Evolutionary conservation across 139 green algal genomes (phyloP).

Genomic region (Zygnema cylindricum): DNA sequence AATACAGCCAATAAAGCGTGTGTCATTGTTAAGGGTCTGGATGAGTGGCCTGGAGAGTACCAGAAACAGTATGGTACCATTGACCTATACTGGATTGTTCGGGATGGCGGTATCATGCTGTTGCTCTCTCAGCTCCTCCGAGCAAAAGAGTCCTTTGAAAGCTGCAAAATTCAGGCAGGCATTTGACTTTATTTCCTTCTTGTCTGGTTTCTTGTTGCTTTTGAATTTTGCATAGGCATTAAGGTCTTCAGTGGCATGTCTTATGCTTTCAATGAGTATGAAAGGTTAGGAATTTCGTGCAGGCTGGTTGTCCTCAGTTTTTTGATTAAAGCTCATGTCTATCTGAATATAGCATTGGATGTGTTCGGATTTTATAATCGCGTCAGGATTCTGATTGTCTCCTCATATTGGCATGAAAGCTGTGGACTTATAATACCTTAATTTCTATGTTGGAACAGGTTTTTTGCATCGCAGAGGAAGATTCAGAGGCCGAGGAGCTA

Average conservation of each 20-base stretch:
- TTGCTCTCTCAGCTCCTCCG: slow-evolving; percentile 57
- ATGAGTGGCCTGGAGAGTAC: slow-evolving; percentile 56
- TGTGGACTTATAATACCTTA: too few species aligned
- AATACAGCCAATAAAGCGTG: slow-evolving; percentile 61
- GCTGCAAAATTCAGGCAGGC: slow-evolving; percentile 55
- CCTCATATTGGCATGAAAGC: too few species aligned
- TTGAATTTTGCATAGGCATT: not conserved
- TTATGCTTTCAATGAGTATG: not conserved
- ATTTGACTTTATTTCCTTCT: not conserved
- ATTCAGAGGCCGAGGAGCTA: slow-evolving; percentile 54
- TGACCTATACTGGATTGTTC: slow-evolving; percentile 65
- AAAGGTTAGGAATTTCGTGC: not conserved
- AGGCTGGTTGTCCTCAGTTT: not conserved
- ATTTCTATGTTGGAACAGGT: too few species aligned
- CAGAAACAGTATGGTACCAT: slow-evolving; percentile 63
- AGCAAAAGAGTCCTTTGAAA: slow-evolving; percentile 49
- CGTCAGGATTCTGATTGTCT: too few species aligned
- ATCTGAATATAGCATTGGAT: not conserved
- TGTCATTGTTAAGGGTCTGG: slow-evolving; percentile 63
- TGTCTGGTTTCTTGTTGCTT: not conserved
- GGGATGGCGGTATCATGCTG: slow-evolving; percentile 63
- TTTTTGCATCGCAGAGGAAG: slow-evolving; percentile 65
- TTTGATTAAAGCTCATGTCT: not conserved
- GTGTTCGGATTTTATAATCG: too few species aligned
- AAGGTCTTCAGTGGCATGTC: not conserved